Conservation (phyloP, 2,329 filamentous ascomycete species). For the Tolypocladium pustulatum region DNA sequence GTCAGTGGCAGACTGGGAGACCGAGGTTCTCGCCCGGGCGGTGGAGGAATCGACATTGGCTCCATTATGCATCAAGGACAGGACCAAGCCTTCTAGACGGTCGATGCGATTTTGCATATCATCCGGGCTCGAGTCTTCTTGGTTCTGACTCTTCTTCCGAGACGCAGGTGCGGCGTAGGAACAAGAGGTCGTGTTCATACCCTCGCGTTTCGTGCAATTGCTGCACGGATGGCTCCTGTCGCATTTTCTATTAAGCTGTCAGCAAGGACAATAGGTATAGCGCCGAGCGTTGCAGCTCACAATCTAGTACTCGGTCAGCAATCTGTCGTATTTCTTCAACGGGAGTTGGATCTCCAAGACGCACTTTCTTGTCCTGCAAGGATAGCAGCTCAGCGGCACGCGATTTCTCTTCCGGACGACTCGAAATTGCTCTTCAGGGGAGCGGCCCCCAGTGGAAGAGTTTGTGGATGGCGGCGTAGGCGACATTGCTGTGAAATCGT, state of each 20-base stretch:
- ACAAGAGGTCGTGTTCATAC: conserved; percentile 70
- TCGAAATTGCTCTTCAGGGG: conserved; percentile 76
- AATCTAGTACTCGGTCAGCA: conserved; percentile 22
- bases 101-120: conserved; percentile 99
- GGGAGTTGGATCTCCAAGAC: not conserved
- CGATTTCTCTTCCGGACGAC: conserved; percentile 88
- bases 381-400: conserved; percentile 82
- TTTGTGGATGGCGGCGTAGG: conserved; percentile 70
- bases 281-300: conserved; percentile 11
- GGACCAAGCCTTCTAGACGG: conserved; percentile 79
- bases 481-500: conserved; percentile 42
- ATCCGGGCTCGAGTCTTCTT: conserved; percentile 57
- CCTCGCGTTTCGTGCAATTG: conserved; percentile 87
- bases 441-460: conserved; percentile 65
- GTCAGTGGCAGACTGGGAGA: conserved; percentile 27
- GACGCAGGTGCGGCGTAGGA: conserved; percentile 65
- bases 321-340: not conserved
- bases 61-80: conserved; percentile 89
- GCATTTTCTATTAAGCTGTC: conserved; percentile 57
- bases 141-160: conserved; percentile 65
- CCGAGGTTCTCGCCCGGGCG: conserved; percentile 20
- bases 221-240: conserved; percentile 85
- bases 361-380: conserved; percentile 85
- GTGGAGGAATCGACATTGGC: conserved; percentile 34
- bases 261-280: not conserved